Evolutionary conservation across 352 stramenopile species (phyloP).

Genomic region (Globisporangium splendens): DNA sequence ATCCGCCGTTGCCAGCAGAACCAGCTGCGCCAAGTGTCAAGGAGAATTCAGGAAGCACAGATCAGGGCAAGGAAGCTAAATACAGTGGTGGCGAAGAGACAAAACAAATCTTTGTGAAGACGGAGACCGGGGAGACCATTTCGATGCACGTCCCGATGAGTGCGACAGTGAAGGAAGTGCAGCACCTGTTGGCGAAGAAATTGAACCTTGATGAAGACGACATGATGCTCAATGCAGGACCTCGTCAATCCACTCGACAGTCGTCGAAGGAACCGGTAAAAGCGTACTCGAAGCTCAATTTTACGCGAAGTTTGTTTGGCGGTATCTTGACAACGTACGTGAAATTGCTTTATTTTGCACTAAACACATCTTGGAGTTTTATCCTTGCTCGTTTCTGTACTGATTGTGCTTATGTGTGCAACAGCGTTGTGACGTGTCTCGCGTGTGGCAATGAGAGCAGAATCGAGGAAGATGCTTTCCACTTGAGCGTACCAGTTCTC

Average conservation of each 20-base stretch:
- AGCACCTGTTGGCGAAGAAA: slow-evolving; percentile 48
- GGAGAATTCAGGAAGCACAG: slow-evolving; percentile 13
- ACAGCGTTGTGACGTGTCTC: slow-evolving; percentile 39
- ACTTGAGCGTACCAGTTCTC: slow-evolving; percentile 57
- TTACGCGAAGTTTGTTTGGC: slow-evolving; percentile 56
- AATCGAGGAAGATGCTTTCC: slow-evolving; percentile 58
- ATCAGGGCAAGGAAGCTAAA: not conserved
- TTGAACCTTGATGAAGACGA: slow-evolving; percentile 53
- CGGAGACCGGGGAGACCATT: slow-evolving; percentile 53
- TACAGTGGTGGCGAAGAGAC: slow-evolving; percentile 19
- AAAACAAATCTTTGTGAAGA: slow-evolving; percentile 68
- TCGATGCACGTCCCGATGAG: slow-evolving; percentile 46
- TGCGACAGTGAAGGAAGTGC: slow-evolving; percentile 46
- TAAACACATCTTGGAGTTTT: too few species aligned
- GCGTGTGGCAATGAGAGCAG: slow-evolving; percentile 45
- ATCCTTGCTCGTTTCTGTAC: too few species aligned
- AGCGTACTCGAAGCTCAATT: slow-evolving; percentile 51
- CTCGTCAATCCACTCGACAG: slow-evolving; percentile 20
- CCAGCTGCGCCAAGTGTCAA: not conserved
- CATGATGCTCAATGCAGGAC: slow-evolving; percentile 38
- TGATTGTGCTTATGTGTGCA: slow-evolving; percentile 1
- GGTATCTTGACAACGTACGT: slow-evolving; percentile 50
- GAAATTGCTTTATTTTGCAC: too few species aligned
- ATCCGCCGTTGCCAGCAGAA: slow-evolving; percentile 25
- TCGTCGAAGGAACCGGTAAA: slow-evolving; percentile 23